A percentile compares a stretch with the other conserved stretches of the same genome.
phyloP scores from a whole-genome alignment of 2,329 filamentous ascomycete genomes.

The Didymella lethalis region DNA sequence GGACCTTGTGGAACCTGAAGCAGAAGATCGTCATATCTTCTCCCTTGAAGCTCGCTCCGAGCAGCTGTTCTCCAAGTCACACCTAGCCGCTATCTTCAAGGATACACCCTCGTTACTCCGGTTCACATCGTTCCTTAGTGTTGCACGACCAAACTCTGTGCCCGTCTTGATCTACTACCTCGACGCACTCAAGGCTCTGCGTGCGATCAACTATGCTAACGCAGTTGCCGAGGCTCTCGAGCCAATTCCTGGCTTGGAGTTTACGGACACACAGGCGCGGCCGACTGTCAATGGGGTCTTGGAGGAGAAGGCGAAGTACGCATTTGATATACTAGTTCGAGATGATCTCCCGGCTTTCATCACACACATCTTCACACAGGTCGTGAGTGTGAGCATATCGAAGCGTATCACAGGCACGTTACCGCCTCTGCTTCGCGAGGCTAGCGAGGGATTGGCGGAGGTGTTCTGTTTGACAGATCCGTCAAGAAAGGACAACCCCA shows the following conservation, averaged over 20 bases:
- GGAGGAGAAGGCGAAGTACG: slow-evolving; percentile 68
- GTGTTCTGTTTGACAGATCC: slow-evolving; percentile 81
- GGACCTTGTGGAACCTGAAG: slow-evolving; percentile 58
- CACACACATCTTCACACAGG: slow-evolving; percentile 71
- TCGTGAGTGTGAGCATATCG: slow-evolving; percentile 74
- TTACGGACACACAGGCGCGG: slow-evolving; percentile 60
- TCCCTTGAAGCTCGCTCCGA: slow-evolving; percentile 71
- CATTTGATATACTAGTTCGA: slow-evolving; percentile 69
- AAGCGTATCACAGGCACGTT: slow-evolving; percentile 72
- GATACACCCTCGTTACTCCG: slow-evolving; percentile 68
- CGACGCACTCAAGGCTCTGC: slow-evolving; percentile 73
- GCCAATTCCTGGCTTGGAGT: slow-evolving; percentile 63
- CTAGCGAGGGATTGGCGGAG: slow-evolving; percentile 78
- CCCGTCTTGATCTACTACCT: slow-evolving; percentile 75
- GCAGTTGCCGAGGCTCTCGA: slow-evolving; percentile 69
- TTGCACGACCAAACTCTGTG: slow-evolving; percentile 67
- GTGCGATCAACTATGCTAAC: slow-evolving; percentile 75
- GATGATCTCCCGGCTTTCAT: slow-evolving; percentile 78
- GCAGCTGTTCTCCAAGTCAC: slow-evolving; percentile 70
- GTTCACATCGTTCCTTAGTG: slow-evolving; percentile 72
- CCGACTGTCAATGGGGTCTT: slow-evolving; percentile 66
- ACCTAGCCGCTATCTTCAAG: slow-evolving; percentile 70
- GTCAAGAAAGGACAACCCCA: slow-evolving; percentile 75
- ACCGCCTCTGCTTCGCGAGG: slow-evolving; percentile 68
- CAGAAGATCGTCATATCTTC: slow-evolving; percentile 49